Conservation (phyloP, 2,329 filamentous ascomycete genomes). For the Pseudogymnoascus sp. region DNA sequence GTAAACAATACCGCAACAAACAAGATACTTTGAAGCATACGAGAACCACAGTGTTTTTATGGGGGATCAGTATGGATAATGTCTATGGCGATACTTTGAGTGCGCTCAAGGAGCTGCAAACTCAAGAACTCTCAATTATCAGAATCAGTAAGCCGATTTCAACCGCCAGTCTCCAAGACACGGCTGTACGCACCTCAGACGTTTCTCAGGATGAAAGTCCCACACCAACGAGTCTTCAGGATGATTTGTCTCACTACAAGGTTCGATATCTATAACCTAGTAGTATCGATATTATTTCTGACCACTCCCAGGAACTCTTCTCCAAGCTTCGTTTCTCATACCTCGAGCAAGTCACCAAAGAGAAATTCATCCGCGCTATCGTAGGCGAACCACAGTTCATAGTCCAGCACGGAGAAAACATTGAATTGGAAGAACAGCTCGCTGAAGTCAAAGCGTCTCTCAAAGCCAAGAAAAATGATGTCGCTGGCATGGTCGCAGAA, state of each 20-base stretch:
- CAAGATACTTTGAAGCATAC: not conserved
- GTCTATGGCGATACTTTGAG: not conserved
- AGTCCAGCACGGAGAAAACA: slow-evolving; percentile 74
- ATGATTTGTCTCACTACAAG: slow-evolving; percentile 83
- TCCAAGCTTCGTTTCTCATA: slow-evolving; percentile 95
- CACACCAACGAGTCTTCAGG: slow-evolving; percentile 69
- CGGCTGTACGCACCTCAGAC: slow-evolving; percentile 59
- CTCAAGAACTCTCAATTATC: slow-evolving; percentile 62
- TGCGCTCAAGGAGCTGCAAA: slow-evolving; percentile 42
- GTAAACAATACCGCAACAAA: not conserved
- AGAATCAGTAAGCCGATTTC: slow-evolving; percentile 69
- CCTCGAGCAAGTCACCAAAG: slow-evolving; percentile 96
- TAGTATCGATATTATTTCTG: slow-evolving; percentile 9
- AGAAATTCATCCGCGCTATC: slow-evolving; percentile 91
- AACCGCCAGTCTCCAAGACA: slow-evolving; percentile 39
- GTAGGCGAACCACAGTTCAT: slow-evolving; percentile 84
- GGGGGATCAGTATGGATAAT: not conserved
- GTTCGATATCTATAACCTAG: slow-evolving; percentile 29
- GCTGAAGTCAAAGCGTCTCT: slow-evolving; percentile 65
- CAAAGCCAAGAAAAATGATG: slow-evolving; percentile 72
- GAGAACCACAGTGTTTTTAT: not conserved
- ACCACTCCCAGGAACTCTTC: slow-evolving; percentile 62
- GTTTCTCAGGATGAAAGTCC: slow-evolving; percentile 60
- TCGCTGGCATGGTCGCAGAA: slow-evolving; percentile 63
- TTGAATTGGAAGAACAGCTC: slow-evolving; percentile 65